phyloP scores from a whole-genome alignment of 1,139 yeast species.

The Hanseniaspora sp. region DNA sequence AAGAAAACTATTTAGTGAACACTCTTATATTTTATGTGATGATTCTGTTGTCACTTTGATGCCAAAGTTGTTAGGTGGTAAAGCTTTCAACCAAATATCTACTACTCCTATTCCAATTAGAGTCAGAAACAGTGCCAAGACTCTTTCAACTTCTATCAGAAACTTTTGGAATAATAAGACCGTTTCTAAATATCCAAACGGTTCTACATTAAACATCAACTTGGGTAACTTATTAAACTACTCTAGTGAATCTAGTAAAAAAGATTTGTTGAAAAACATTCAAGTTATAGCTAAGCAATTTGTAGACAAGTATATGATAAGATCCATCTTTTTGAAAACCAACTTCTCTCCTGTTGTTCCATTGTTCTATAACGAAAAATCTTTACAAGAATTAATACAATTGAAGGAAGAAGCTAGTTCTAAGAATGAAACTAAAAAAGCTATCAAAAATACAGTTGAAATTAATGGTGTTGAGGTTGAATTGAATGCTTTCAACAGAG shows the following conservation, averaged over 20 bases:
- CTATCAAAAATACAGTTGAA: constrained; percentile 31
- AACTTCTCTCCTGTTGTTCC: constrained; percentile 74
- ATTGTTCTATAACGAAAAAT: constrained; percentile 43
- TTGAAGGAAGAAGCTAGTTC: constrained; percentile 30
- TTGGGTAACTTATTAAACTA: constrained; percentile 48
- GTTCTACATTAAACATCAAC: constrained; percentile 54
- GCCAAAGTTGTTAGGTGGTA: constrained; percentile 82
- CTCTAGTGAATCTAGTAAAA: constrained; percentile 22
- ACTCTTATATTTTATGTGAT: constrained; percentile 72
- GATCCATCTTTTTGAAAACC: constrained; percentile 60
- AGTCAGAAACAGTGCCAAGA: constrained; percentile 41
- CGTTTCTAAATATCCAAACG: constrained; percentile 60
- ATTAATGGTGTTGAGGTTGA: constrained; percentile 35
- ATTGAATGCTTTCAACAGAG: constrained; percentile 57
- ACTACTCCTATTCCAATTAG: constrained; percentile 67
- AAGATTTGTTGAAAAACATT: constrained; percentile 43
- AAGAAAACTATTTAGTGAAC: constrained; percentile 49
- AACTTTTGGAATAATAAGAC: constrained; percentile 47
- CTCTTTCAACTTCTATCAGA: constrained; percentile 49
- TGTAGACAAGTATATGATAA: constrained; percentile 35
- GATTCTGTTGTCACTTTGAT: constrained; percentile 67
- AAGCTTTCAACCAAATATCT: constrained; percentile 52
- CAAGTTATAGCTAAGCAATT: constrained; percentile 46
- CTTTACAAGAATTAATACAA: constrained; percentile 42
- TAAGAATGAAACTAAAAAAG: constrained; percentile 26